Base-by-base conservation (phyloP, 495 filamentous ascomycete species). In the Podospora bellae-mahoneyi region DNA sequence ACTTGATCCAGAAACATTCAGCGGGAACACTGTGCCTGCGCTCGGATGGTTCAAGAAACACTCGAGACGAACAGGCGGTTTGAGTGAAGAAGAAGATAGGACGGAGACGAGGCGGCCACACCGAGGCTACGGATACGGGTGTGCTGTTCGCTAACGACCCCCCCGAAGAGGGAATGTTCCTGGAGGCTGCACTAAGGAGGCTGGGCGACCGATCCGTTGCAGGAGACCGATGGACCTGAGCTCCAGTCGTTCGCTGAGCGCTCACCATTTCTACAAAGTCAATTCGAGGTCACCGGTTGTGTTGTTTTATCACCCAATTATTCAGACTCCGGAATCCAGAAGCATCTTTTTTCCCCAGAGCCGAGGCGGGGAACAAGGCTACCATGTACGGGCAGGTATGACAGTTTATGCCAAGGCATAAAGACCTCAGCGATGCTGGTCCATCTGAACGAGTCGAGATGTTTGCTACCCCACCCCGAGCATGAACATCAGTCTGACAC, bases 1-100 rank as follows among this genome's bases (percentile, higher is more conserved):
- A 59, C 44, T 32, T 30, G 56, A 32, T 57, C 59, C 20, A 48
- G 13, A 48, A 48, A 5, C 30, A 4, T 32, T 32, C 30, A 23
- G 23, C 30, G 7, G 7, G 4, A 32, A 48, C 39, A 58, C 58
- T 9, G 7, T 19, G n/a, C 62, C 44, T 53, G 62, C 15, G 44
- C 26, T 30, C 62, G 27, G 62, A 53, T 53, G 62, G 34, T 23
- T 44, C 48, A 26, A 55, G 55, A 58, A 15, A 26, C 53, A 60
- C 15, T 55, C 60, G 48, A 56, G 60, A 63, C 66, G 48, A 67
- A 67, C 66, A 62, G 20, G 39, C 60, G 60, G 44, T 66, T 66
- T 30, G 65, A 55, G 48, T 61, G 58, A 58, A 9, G 7, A 5
- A 23, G 56, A 34, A 26, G 34, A 34, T 66, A 32, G 48, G 56